Percentiles rank a stretch among this genome's conserved stretches.
phyloP scores from a whole-genome alignment of 768 basidiomycete species.

The Lactarius evosmus region DNA sequence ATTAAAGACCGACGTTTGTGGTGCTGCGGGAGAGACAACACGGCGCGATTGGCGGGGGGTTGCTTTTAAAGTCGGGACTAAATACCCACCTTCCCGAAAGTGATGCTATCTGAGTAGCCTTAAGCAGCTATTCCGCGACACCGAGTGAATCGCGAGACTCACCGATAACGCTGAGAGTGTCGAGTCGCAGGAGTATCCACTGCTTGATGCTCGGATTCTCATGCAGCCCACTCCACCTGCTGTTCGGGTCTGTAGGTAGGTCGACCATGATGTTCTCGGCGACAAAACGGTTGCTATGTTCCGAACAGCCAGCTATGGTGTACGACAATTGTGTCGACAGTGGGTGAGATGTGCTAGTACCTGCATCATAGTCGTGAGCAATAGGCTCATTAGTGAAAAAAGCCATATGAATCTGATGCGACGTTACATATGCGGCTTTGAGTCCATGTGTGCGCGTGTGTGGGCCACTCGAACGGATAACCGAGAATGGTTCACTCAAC shows the following conservation, averaged over 20 bases:
- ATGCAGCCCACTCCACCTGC: slow-evolving; percentile 73
- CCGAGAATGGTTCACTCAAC: not conserved
- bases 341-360: not conserved
- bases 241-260: slow-evolving; percentile 58
- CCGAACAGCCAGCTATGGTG: slow-evolving; percentile 54
- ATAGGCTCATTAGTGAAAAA: not conserved
- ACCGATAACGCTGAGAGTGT: slow-evolving; percentile 63
- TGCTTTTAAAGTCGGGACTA: slow-evolving; percentile 20
- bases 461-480: not conserved
- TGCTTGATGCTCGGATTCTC: slow-evolving; percentile 55
- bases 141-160: slow-evolving; percentile 35
- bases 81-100: slow-evolving; percentile 70
- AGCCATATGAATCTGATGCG: not conserved
- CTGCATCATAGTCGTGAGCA: not conserved
- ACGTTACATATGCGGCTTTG: slow-evolving; percentile 1
- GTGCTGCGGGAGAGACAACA: slow-evolving; percentile 31
- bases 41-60: not conserved
- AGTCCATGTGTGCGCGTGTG: not conserved
- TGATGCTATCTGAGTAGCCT: slow-evolving; percentile 50
- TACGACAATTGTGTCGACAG: slow-evolving; percentile 20
- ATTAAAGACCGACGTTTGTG: slow-evolving; percentile 34
- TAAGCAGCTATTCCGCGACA: not conserved
- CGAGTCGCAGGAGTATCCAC: slow-evolving; percentile 68
- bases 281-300: slow-evolving; percentile 66
- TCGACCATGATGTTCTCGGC: slow-evolving; percentile 69